Percentiles rank a stretch among this genome's conserved stretches.
These are phyloP conservation scores for Nemophila menziesii DNA, from an alignment of 257 asterid species.

Conservation along the genomic window DNA sequence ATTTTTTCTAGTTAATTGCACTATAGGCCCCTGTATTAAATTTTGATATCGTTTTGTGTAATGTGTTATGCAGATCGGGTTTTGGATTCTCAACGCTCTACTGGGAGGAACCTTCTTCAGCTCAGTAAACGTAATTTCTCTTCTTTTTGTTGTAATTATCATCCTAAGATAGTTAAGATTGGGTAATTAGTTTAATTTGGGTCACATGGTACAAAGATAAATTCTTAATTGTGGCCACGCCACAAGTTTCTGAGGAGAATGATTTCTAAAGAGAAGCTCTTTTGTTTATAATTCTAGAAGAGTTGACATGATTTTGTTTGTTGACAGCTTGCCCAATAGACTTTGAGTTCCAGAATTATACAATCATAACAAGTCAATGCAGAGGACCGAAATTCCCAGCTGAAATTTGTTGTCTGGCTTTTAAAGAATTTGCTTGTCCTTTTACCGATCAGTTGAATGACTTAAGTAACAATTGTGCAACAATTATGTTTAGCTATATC, in stretches of 20 bases:
- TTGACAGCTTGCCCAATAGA: slow-evolving; percentile 51
- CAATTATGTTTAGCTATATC: slow-evolving; percentile 78
- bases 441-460: slow-evolving; percentile 32
- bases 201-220: neutral
- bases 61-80: slow-evolving; percentile 36
- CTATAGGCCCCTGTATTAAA: neutral
- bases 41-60: slow-evolving; percentile 1
- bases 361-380: slow-evolving; percentile 60
- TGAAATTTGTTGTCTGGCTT: slow-evolving; percentile 36
- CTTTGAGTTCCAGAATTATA: slow-evolving; percentile 71
- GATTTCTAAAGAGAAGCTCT: too few species aligned
- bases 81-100: slow-evolving; percentile 29
- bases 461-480: slow-evolving; percentile 48
- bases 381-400: slow-evolving; percentile 60
- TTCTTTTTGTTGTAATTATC: neutral
- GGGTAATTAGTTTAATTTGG: too few species aligned
- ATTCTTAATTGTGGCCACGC: too few species aligned
- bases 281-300: neutral
- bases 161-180: neutral
- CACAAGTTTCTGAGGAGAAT: too few species aligned
- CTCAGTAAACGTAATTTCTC: slow-evolving; percentile 43
- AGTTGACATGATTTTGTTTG: neutral
- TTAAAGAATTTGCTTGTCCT: slow-evolving; percentile 53
- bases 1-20: neutral
- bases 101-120: slow-evolving; percentile 65